phyloP scores from a whole-genome alignment of 2,329 filamentous ascomycete species.

The Nemania sp. region DNA sequence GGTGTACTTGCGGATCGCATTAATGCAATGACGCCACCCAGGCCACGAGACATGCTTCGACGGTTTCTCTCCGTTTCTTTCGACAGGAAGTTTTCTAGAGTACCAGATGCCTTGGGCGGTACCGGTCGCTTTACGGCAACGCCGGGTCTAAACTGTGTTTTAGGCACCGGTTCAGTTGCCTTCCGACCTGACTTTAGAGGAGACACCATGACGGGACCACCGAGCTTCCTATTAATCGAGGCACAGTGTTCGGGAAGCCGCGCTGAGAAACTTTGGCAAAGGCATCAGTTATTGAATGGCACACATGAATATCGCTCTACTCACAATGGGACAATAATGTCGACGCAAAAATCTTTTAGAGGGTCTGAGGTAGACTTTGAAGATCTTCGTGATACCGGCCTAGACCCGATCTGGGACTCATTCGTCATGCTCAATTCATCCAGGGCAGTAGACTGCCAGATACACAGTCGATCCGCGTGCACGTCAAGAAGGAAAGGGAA shows the following conservation, averaged over 20 bases:
- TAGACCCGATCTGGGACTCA: constrained; percentile 50
- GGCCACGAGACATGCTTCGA: constrained; percentile 60
- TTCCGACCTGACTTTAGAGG: constrained; percentile 56
- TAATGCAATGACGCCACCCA: constrained; percentile 63
- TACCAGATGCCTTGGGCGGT: constrained; percentile 50
- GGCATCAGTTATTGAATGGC: constrained; percentile 41
- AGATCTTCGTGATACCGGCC: constrained; percentile 43
- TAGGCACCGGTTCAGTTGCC: constrained; percentile 48
- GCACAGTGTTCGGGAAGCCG: constrained; percentile 74
- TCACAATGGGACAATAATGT: constrained; percentile 80
- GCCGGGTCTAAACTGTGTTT: constrained; percentile 56
- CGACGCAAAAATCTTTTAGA: constrained; percentile 75
- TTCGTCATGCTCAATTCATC: constrained; percentile 59
- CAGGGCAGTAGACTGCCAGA: constrained; percentile 78
- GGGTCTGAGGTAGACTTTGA: constrained; percentile 60
- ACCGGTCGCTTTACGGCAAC: constrained; percentile 54
- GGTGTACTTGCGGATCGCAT: constrained; percentile 71
- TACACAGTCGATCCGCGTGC: constrained; percentile 77
- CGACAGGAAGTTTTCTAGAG: constrained; percentile 65
- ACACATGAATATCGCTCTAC: constrained; percentile 34
- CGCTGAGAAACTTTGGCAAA: constrained; percentile 65
- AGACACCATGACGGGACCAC: constrained; percentile 68
- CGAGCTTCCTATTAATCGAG: constrained; percentile 74
- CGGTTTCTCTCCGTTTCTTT: constrained; percentile 58
- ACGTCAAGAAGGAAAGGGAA: constrained; percentile 70